Evolutionary conservation across 139 green algal genomes (phyloP).

Genomic region (Chlamydomonas sp.): DNA sequence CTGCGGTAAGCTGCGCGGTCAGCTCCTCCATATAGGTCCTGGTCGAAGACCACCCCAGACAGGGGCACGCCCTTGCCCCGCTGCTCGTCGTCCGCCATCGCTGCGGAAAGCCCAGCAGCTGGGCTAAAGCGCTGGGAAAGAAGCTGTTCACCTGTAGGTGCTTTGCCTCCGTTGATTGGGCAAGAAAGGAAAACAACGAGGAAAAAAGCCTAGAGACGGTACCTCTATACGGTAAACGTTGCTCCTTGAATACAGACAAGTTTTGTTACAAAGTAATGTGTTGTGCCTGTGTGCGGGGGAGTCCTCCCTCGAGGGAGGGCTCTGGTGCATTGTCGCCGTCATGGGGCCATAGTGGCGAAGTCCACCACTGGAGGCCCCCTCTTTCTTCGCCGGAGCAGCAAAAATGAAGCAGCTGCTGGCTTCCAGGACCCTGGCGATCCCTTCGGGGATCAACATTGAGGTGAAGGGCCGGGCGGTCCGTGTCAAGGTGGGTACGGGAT

Average conservation of each 20-base stretch:
- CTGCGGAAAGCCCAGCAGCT: neutral
- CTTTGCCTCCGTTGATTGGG: no score
- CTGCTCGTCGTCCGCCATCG: slow-evolving; percentile 35
- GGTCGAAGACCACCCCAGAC: slow-evolving; percentile 47
- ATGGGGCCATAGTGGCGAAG: neutral
- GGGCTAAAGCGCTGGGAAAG: no score
- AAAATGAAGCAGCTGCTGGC: slow-evolving; percentile 84
- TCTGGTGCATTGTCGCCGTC: neutral
- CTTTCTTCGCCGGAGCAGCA: slow-evolving; percentile 12
- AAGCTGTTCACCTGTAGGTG: no score
- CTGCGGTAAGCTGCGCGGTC: slow-evolving; percentile 32
- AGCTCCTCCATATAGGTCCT: slow-evolving; percentile 50
- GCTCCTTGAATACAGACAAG: no score
- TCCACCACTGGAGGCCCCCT: neutral
- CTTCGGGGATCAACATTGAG: slow-evolving; percentile 64
- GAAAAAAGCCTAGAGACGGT: no score
- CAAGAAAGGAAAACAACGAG: no score
- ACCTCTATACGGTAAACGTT: no score
- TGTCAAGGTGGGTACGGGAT: slow-evolving; percentile 51
- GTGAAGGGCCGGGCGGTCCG: slow-evolving; percentile 67
- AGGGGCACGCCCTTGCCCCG: slow-evolving; percentile 31
- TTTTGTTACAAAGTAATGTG: no score
- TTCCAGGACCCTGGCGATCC: slow-evolving; percentile 69
- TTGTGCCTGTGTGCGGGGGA: no score
- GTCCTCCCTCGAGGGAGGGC: no score